Evolutionary conservation across 176 grass and related monocot species (phyloP).

Genomic region (Ensete ventricosum): DNA sequence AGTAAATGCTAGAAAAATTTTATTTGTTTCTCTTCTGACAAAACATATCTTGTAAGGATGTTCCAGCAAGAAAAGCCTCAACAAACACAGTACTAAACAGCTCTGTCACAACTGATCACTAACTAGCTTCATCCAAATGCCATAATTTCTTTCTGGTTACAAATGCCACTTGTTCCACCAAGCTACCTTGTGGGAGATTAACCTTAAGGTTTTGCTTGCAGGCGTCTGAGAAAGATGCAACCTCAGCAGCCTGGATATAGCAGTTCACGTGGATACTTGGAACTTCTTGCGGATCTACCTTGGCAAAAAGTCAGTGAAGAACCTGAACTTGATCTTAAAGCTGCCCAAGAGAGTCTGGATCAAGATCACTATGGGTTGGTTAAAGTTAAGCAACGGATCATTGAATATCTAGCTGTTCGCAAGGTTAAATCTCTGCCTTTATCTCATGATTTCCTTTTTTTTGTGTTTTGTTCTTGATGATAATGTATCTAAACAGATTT

Average conservation of each 20-base stretch:
- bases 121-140: no score
- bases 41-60: no score
- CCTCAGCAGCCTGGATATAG: constrained; percentile 99
- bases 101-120: no score
- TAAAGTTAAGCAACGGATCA: constrained; percentile 95
- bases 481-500: constrained; percentile 7
- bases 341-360: constrained; percentile 91
- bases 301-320: constrained; percentile 98
- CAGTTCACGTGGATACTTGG: constrained; percentile 85
- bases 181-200: neutral
- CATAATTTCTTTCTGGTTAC: neutral
- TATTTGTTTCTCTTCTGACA: no score
- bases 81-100: no score
- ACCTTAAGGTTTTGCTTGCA: constrained; percentile 21
- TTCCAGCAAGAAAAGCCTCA: no score
- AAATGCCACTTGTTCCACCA: neutral
- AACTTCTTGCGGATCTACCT: constrained; percentile 93
- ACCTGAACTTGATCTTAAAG: constrained; percentile 71
- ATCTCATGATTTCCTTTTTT: constrained; percentile 5
- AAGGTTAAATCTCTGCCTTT: constrained; percentile 44
- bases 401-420: constrained; percentile 95
- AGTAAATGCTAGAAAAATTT: no score
- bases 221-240: constrained; percentile 86
- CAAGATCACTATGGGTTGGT: constrained; percentile 74
- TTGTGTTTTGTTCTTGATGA: constrained; percentile 10